Conservation (phyloP, 257 asterid genomes). For the Jacaranda mimosifolia region DNA sequence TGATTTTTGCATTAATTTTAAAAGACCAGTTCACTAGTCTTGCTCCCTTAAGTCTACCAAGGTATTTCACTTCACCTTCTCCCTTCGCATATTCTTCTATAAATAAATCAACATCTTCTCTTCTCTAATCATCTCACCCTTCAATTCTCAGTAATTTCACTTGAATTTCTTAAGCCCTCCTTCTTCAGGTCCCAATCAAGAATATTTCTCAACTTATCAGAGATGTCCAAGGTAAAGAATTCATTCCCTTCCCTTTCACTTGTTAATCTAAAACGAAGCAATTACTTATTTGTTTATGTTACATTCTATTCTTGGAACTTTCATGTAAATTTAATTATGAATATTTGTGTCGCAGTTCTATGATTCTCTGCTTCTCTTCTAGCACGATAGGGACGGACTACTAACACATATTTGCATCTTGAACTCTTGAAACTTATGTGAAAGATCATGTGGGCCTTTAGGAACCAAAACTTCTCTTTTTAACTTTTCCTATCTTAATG, state of each 20-base stretch:
- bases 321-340: background rate
- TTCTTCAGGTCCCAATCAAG: slow-evolving; percentile 28
- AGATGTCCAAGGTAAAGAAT: slow-evolving; percentile 47
- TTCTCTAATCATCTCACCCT: background rate
- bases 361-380: too few species aligned
- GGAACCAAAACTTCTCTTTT: background rate
- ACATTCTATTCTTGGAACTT: slow-evolving; percentile 19
- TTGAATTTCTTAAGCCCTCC: slow-evolving; percentile 1
- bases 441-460: background rate
- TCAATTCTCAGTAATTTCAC: slow-evolving; percentile 29
- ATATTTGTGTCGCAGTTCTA: background rate
- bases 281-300: background rate
- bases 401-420: too few species aligned
- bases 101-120: background rate
- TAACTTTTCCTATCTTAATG: background rate
- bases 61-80: slow-evolving; percentile 28
- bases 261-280: background rate
- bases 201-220: slow-evolving; percentile 14
- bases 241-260: slow-evolving; percentile 11
- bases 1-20: too few species aligned
- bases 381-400: too few species aligned
- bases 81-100: background rate
- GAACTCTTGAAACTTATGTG: too few species aligned
- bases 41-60: background rate
- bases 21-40: background rate